A percentile compares a stretch with the other conserved stretches of the same genome.
Evolutionary conservation across 345 rosid genomes (phyloP).

Genomic region (Mangifera indica): DNA sequence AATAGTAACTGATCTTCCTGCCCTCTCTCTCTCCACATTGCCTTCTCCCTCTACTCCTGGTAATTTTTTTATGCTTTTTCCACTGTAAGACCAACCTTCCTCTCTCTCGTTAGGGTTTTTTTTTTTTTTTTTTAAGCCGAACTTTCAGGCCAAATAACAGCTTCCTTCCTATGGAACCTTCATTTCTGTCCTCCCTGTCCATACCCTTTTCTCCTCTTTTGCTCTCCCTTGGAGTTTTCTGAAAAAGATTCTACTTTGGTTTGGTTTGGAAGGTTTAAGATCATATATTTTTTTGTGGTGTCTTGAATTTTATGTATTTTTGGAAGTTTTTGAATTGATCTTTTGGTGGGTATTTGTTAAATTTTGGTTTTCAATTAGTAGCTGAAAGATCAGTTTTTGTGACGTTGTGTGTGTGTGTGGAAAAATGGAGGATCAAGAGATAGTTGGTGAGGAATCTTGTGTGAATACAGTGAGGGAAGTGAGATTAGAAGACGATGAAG

Average conservation of each 20-base stretch:
- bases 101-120: constrained; percentile 32
- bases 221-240: not conserved
- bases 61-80: not conserved
- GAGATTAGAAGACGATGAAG: constrained; percentile 67
- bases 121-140: constrained; percentile 20
- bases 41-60: too few relatives aligned
- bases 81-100: not conserved
- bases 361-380: constrained; percentile 26
- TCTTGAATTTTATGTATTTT: constrained; percentile 22
- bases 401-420: not conserved
- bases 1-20: constrained; percentile 1
- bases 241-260: too few relatives aligned
- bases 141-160: not conserved
- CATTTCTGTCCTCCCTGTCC: constrained; percentile 16
- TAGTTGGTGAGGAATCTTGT: constrained; percentile 36
- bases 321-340: constrained; percentile 36
- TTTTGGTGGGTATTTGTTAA: constrained; percentile 25
- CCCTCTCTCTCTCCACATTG: constrained; percentile 18
- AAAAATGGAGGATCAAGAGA: constrained; percentile 53
- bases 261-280: not conserved
- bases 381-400: constrained; percentile 15
- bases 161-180: constrained; percentile 37
- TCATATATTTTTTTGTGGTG: not conserved
- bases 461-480: constrained; percentile 39
- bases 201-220: not conserved